phyloP scores from a whole-genome alignment of 306 rosid species.

The Medicago arabica region DNA sequence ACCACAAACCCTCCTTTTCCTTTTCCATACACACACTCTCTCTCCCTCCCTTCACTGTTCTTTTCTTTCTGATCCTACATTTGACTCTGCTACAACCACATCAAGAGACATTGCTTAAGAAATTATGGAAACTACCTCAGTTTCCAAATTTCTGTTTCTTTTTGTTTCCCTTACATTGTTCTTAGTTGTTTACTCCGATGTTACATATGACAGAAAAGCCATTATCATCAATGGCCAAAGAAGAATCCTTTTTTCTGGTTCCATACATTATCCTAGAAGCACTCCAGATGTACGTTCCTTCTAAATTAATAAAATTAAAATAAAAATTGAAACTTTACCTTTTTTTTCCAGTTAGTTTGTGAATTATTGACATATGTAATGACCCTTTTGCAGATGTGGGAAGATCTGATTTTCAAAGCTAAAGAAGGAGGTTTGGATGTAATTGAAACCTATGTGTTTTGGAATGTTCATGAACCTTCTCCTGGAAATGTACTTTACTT shows the following conservation, averaged over 20 bases:
- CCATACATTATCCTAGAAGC: constrained; percentile 98
- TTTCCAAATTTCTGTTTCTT: constrained; percentile 58
- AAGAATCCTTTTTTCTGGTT: constrained; percentile 93
- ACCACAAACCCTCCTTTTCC: neutral
- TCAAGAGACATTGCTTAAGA: neutral
- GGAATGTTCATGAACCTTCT: constrained; percentile 98
- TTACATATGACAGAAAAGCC: constrained; percentile 90
- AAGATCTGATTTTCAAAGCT: constrained; percentile 93
- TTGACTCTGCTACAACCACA: constrained; percentile 6
- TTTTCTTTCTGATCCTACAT: constrained; percentile 3
- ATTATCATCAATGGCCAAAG: constrained; percentile 90
- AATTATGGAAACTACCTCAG: constrained; percentile 64
- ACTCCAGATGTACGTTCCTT: constrained; percentile 81
- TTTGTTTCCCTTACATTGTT: constrained; percentile 52
- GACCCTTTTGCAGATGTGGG: constrained; percentile 83
- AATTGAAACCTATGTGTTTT: constrained; percentile 91
- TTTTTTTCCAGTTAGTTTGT: neutral
- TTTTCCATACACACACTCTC: neutral
- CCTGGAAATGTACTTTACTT: constrained; percentile 79
- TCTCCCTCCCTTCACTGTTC: neutral
- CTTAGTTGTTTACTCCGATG: constrained; percentile 64
- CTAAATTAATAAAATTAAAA: neutral
- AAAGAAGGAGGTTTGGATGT: constrained; percentile 96
- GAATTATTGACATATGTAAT: constrained; percentile 24
- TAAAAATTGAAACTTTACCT: neutral